Conservation (phyloP, 2,329 filamentous ascomycete species). For the Ploettnerulaceae sp. region DNA sequence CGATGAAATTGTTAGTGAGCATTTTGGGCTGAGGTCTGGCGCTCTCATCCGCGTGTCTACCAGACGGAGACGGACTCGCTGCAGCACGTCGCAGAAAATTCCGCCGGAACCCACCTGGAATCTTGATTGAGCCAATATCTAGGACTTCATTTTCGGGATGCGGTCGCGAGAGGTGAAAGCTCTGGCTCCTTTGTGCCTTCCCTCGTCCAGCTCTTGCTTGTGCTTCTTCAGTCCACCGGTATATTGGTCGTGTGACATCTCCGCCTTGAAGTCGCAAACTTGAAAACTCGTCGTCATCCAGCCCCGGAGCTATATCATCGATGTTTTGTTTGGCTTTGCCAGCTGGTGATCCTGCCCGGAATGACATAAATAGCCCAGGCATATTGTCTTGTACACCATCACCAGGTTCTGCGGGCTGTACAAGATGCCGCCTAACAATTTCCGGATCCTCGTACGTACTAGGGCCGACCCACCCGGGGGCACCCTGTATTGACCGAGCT, state of each 20-base stretch:
- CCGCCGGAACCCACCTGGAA: constrained; percentile 88
- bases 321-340: constrained; percentile 31
- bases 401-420: constrained; percentile 56
- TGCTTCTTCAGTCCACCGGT: constrained; percentile 91
- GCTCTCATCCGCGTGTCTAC: constrained; percentile 33
- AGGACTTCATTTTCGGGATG: constrained; percentile 74
- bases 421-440: constrained; percentile 83
- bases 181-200: constrained; percentile 74
- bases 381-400: constrained; percentile 23
- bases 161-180: constrained; percentile 73
- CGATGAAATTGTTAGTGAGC: constrained; percentile 88
- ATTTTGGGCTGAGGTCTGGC: constrained; percentile 52
- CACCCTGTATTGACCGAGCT: constrained; percentile 42
- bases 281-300: constrained; percentile 78
- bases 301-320: constrained; percentile 33
- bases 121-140: constrained; percentile 85
- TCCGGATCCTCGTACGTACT: constrained; percentile 82
- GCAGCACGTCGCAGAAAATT: constrained; percentile 78
- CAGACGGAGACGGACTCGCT: constrained; percentile 53
- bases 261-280: constrained; percentile 90
- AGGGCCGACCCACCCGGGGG: constrained; percentile 41
- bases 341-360: constrained; percentile 34
- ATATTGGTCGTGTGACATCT: constrained; percentile 91
- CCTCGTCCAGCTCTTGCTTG: constrained; percentile 56
- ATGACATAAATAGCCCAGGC: constrained; percentile 35